Evolutionary conservation across 495 filamentous ascomycete genomes (phyloP), one percentile per base, ranked within the genome.

Genomic region (Podospora bellae-mahoneyi): DNA sequence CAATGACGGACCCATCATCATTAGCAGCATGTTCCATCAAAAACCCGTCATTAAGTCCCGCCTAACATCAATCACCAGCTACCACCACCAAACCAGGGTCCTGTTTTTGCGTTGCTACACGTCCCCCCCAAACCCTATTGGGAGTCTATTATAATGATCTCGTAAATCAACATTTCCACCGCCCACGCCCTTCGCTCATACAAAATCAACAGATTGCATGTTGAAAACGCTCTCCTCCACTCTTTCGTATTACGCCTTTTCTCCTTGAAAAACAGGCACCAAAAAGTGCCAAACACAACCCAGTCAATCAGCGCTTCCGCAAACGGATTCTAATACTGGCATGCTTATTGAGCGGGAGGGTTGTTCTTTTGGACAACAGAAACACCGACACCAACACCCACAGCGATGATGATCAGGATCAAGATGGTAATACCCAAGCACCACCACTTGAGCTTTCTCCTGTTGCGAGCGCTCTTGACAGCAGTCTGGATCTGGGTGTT

Each of bases 401-500:
- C 68, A 20, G 75, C 84, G 64, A 87, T 78, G 65, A 79, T 83
- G 54, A 88, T 74, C 67, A 84, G 73, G 71, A 89, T 84, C 69
- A 86, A 74, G 20, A 91, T 77, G n/a, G 79, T 76, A 73, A 91
- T 77, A 67, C 84, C 70, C 30, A 91, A 78, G 71, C 85, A 88
- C 83, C 84, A 89, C 90, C 90, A 92, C 82, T 92, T 92, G 77
- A 89, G 83, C 77, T 81, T 87, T 66, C 87, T 81, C 64, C 84
- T 80, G 67, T 83, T 79, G 69, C 82, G 78, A 55, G 88, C 88
- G 69, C 80, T 79, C 68, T 82, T 75, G 68, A 89, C 86, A 67
- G 84, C 89, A 75, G 85, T 84, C 71, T 83, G 81, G 23, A 92
- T 81, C 32, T 92, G 82, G 39, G 71, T 70, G 76, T 89, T 89